These are phyloP conservation scores for Aspergillus nomiae DNA, from an alignment of 2,329 filamentous ascomycete genomes.

Conservation along the genomic window DNA sequence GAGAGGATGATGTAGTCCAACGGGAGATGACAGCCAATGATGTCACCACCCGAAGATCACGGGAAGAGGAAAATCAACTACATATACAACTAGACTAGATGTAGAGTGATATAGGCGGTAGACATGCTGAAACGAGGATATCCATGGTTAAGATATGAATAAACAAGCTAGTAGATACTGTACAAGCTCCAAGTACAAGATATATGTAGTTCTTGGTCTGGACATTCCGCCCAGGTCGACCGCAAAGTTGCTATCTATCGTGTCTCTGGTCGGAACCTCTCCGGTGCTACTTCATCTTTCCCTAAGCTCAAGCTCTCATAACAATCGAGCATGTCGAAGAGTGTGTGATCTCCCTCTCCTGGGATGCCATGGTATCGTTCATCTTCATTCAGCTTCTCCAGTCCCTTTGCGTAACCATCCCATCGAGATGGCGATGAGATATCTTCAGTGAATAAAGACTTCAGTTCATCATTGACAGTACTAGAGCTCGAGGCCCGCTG, in stretches of 20 bases:
- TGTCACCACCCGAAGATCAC: constrained; percentile 2
- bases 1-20: background rate
- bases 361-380: constrained; percentile 33
- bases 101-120: no score
- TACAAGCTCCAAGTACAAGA: background rate
- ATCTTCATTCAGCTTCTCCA: constrained; percentile 37
- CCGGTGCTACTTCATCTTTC: constrained; percentile 31
- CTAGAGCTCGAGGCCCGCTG: constrained; percentile 26
- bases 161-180: background rate
- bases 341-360: constrained; percentile 13
- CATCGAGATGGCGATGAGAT: constrained; percentile 20
- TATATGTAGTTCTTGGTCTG: background rate
- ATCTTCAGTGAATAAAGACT: constrained; percentile 35
- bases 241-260: background rate
- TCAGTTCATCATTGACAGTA: constrained; percentile 33
- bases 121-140: background rate
- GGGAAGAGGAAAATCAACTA: background rate
- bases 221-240: no score
- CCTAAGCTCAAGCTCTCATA: constrained; percentile 43
- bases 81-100: background rate
- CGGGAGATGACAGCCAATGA: constrained; percentile 1
- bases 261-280: constrained; percentile 16
- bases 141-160: background rate
- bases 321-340: constrained; percentile 42
- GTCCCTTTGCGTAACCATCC: constrained; percentile 36